Evolutionary conservation across 164 flowering plant species (phyloP).

Genomic region (Umbilicus rupestris): DNA sequence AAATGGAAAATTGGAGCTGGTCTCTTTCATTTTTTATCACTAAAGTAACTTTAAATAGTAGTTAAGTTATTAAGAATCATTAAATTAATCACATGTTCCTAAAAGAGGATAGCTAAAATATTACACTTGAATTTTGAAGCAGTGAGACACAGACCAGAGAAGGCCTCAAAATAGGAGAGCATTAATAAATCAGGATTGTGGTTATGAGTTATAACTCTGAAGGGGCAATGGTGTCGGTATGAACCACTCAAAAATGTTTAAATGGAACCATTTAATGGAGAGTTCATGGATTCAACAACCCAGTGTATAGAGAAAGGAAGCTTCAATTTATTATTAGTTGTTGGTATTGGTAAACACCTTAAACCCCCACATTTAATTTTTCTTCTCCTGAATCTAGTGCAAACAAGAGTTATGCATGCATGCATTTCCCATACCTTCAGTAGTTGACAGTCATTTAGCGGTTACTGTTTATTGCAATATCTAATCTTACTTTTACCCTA

Average conservation of each 20-base stretch:
- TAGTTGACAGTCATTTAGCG: neutral
- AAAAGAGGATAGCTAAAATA: neutral
- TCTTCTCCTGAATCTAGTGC: conserved; percentile 11
- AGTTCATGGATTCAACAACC: conserved; percentile 30
- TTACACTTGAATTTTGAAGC: neutral
- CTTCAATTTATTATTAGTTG: conserved; percentile 28
- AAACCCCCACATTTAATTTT: conserved; percentile 15
- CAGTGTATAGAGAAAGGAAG: conserved; percentile 14
- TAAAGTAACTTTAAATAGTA: conserved; percentile 6
- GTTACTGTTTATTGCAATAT: neutral
- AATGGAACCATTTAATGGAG: conserved; percentile 19
- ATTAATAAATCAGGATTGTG: neutral
- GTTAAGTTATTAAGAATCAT: neutral
- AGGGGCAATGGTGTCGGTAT: conserved; percentile 15
- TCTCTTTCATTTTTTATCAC: neutral
- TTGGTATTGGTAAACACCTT: conserved; percentile 27
- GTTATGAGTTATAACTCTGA: conserved; percentile 1
- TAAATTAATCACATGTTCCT: neutral
- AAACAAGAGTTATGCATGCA: conserved; percentile 7
- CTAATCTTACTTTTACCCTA: conserved; percentile 3
- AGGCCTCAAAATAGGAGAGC: neutral
- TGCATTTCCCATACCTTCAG: neutral
- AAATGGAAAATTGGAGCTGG: neutral
- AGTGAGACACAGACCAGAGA: neutral
- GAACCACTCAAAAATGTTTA: conserved; percentile 13